Evolutionary conservation across 2,329 filamentous ascomycete genomes (phyloP), one percentile per base, ranked within the genome.

Genomic region (Septoria petroselini): DNA sequence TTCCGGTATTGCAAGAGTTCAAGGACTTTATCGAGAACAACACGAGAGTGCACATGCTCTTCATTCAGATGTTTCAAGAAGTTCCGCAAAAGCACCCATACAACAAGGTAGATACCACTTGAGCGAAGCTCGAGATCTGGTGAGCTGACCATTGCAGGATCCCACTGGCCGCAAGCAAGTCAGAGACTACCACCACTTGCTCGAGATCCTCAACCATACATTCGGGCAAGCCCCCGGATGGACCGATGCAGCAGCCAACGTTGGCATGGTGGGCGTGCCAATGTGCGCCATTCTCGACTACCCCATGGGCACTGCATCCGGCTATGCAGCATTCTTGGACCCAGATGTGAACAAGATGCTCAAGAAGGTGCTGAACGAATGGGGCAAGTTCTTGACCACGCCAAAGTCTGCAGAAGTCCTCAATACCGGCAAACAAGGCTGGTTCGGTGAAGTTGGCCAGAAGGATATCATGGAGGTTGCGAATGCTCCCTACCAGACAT

Each of bases 131-230:
- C 5, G 23, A 9, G 5, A 27, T 5, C 5, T 27, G 23, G 23
- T 5, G 23, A 71, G 74, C 43, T 74, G 71, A 23, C 81, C 85
- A 30, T 21, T 2, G 15, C 7, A 71, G 5, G 83, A 86, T 53
- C 82, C 83, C 0, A 80, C 78, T 1, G 83, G 83, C 1, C 72
- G 75, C 45, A 75, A 71, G 27, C 81, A 85, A 67, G 79, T 88
- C 49, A 77, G 80, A 7, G 77, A 85, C 68, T 86, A 85, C 58
- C 50, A 76, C 4, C 81, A 87, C 58, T 82, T 88, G 79, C 73
- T 88, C 15, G 70, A 73, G 17, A 73, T 86, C 7, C 71, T 88
- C 42, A 86, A 87, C 62, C 78, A 85, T 34, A 63, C 73, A 33
- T 61, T 74, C 33, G 67, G 61, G 7, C 65, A 63, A 9, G 70